A percentile compares a stretch with the other conserved stretches of the same genome.
phyloP scores from a whole-genome alignment of 2,329 filamentous ascomycete genomes.

The Penicillium sp. region DNA sequence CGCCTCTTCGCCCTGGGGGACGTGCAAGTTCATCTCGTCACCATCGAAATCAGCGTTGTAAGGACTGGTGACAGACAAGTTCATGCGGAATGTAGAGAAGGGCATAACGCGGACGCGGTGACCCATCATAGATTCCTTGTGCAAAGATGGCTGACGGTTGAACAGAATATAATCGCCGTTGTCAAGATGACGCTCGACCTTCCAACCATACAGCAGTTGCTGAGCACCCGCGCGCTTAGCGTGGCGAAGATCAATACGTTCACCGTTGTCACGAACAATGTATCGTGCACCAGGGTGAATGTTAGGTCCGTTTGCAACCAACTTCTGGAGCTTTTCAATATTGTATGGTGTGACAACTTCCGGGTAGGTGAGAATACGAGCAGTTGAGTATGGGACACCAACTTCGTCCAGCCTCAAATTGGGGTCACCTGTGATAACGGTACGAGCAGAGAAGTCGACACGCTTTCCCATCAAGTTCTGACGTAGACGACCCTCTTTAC shows the following conservation, averaged over 20 bases:
- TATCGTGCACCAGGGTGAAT: conserved; percentile 96
- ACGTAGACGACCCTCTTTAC: conserved; percentile 95
- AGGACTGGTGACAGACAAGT: conserved; percentile 93
- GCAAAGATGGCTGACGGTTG: conserved; percentile 97
- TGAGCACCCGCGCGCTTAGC: conserved; percentile 78
- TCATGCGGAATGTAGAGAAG: conserved; percentile 96
- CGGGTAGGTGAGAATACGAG: conserved; percentile 88
- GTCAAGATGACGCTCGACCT: conserved; percentile 94
- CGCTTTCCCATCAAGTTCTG: conserved; percentile 99
- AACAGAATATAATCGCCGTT: conserved; percentile 98
- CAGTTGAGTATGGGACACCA: conserved; percentile 91
- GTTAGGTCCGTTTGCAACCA: conserved; percentile 91
- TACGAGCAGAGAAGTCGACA: conserved; percentile 99
- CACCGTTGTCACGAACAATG: conserved; percentile 89
- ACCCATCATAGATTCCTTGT: conserved; percentile 99
- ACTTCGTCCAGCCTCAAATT: conserved; percentile 97
- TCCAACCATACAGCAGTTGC: conserved; percentile 95
- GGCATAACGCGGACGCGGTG: conserved; percentile 97
- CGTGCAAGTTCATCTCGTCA: conserved; percentile 99
- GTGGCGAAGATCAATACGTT: conserved; percentile 90
- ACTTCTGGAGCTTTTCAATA: conserved; percentile 82
- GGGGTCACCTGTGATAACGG: conserved; percentile 97
- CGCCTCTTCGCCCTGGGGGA: conserved; percentile 95
- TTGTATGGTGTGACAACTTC: conserved; percentile 98
- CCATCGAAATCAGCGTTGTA: conserved; percentile 99